phyloP scores from a whole-genome alignment of 768 basidiomycete species.

The Hygrocybe punicea region DNA sequence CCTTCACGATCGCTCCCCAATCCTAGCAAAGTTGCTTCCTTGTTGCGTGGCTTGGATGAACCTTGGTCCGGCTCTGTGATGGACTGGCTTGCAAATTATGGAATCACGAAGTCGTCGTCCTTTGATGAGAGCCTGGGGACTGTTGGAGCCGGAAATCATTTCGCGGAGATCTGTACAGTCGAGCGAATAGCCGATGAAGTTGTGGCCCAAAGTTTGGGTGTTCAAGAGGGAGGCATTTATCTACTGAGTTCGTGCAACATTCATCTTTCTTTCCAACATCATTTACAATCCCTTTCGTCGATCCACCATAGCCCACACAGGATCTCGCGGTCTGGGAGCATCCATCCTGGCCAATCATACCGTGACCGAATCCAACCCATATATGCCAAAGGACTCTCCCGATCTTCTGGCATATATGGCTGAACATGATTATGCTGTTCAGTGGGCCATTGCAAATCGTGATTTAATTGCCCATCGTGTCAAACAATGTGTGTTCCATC shows the following conservation, averaged over 20 bases:
- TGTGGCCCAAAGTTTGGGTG: constrained; percentile 19
- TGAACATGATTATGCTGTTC: constrained; percentile 37
- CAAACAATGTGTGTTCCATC: constrained; percentile 27
- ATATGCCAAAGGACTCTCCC: constrained; percentile 29
- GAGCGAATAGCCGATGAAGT: constrained; percentile 31
- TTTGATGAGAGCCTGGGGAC: constrained; percentile 37
- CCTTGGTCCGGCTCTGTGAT: constrained; percentile 35
- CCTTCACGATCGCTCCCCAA: constrained; percentile 23
- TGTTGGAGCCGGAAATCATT: constrained; percentile 39
- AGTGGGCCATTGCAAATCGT: constrained; percentile 39
- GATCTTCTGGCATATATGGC: constrained; percentile 30
- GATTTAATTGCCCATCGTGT: constrained; percentile 40
- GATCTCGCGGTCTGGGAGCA: constrained; percentile 37
- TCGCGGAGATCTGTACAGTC: constrained; percentile 36
- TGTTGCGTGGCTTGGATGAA: constrained; percentile 34
- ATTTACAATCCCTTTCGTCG: not conserved
- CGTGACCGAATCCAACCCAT: constrained; percentile 32
- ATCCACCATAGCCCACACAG: constrained; percentile 34
- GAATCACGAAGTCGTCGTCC: constrained; percentile 26
- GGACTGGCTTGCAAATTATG: constrained; percentile 35
- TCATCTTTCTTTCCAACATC: not conserved
- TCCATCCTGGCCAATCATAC: constrained; percentile 33
- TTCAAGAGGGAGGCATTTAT: constrained; percentile 28
- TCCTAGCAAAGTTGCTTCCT: constrained; percentile 30
- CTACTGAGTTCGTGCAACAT: constrained; percentile 23